Base-by-base conservation (phyloP, 2,329 filamentous ascomycete species). In the Aspergillus uvarum region DNA sequence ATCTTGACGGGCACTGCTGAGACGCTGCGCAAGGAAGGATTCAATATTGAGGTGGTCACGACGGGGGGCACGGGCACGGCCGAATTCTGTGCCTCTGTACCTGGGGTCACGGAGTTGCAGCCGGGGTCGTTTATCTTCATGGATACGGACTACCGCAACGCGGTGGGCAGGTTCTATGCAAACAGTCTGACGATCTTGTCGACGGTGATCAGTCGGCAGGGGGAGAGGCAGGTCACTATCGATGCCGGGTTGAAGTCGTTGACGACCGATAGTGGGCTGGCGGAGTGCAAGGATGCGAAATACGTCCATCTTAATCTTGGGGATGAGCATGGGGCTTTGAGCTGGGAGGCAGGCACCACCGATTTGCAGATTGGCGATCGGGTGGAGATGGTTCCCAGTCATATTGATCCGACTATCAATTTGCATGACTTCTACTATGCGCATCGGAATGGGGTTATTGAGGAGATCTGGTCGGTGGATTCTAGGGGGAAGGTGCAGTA, bases 101-200 rank as follows among this genome's bases (percentile, higher is more conserved):
- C 78, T 0, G 82, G 82, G 0, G 76, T 85, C 0, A 85, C 82
- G 1, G 82, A 85, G 64, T 72, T 85, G 1, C 82, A 85, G 65
- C 82, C 82, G 0, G 82, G 82, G 0, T 82, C 80, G 0, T 85
- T 85, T 60, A 77, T 85, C 58, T 84, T 85, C 67, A 85, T 85
- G 82, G 82, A 85, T 59, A 82, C 82, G 2, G 82, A 85, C 65
- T 85, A 85, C 63, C 77, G 81, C 3, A 81, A 82, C 54, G 82
- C 82, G 0, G 74, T 84, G 0, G 82, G 82, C 1, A 70, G 74
- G 0, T 77, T 78, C 57, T 85, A 81, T 65, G 73, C 74, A 0
- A 80, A 84, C 63, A 83, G 80, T 51, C 62, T 84, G 26, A 81
- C 80, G 0, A 75, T 83, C 6, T 63, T 83, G 21, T 75, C 80